Conservation (phyloP, 192 early-diverging fungal genomes). For the Phlyctochytrium arcticum region DNA sequence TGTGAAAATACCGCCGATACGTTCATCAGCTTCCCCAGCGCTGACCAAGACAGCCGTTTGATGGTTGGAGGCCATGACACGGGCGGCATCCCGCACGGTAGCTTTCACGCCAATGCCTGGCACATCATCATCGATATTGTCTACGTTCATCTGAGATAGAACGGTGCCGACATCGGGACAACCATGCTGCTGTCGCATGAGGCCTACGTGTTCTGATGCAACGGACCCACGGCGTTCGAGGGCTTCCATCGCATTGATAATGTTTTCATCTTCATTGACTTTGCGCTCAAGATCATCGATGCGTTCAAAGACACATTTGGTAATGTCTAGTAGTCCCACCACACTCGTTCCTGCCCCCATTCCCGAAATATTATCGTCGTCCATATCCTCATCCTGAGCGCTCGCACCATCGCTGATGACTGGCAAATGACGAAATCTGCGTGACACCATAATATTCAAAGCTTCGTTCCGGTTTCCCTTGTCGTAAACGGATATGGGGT, state of each 20-base stretch:
- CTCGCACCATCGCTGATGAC: constrained; percentile 35
- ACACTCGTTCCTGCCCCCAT: constrained; percentile 27
- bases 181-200: constrained; percentile 58
- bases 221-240: constrained; percentile 46
- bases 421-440: constrained; percentile 49
- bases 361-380: constrained; percentile 17
- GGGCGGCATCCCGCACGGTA: constrained; percentile 44
- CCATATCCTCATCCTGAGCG: constrained; percentile 19
- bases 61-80: constrained; percentile 34
- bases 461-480: constrained; percentile 46
- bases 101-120: constrained; percentile 33
- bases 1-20: constrained; percentile 48
- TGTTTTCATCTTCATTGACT: constrained; percentile 51
- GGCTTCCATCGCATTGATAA: constrained; percentile 53
- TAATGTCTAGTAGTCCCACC: constrained; percentile 52
- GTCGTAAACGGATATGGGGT: constrained; percentile 82
- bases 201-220: constrained; percentile 32
- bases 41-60: constrained; percentile 45
- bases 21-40: constrained; percentile 26
- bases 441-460: constrained; percentile 44
- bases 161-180: constrained; percentile 87
- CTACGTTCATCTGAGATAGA: constrained; percentile 42
- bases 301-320: constrained; percentile 53
- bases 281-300: constrained; percentile 50
- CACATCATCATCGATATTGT: constrained; percentile 21